phyloP scores from a whole-genome alignment of 768 basidiomycete species.

The Russula emetica region DNA sequence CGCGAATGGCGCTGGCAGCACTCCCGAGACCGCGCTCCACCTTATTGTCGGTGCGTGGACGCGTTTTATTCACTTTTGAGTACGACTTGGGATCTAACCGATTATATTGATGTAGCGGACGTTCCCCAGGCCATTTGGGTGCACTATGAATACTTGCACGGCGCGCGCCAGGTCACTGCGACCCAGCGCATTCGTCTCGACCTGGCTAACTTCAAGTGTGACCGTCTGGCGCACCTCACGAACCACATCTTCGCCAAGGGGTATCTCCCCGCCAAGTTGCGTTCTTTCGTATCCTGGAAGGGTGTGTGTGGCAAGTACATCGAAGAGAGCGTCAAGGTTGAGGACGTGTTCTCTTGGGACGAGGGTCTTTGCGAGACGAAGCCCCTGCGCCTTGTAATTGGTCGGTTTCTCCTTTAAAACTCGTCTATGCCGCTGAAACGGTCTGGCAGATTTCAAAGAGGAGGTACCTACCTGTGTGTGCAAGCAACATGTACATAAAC shows the following conservation, averaged over 20 bases:
- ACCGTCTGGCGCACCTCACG: slow-evolving; percentile 43
- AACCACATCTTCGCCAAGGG: slow-evolving; percentile 45
- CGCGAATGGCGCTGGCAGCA: slow-evolving; percentile 40
- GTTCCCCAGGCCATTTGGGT: slow-evolving; percentile 43
- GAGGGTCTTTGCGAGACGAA: slow-evolving; percentile 37
- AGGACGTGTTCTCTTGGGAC: slow-evolving; percentile 33
- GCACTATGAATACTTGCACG: slow-evolving; percentile 41
- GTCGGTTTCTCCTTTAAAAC: slow-evolving; percentile 25
- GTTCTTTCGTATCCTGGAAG: slow-evolving; percentile 43
- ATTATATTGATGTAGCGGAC: slow-evolving; percentile 36
- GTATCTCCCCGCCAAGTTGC: slow-evolving; percentile 37
- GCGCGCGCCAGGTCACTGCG: slow-evolving; percentile 34
- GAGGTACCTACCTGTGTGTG: background rate
- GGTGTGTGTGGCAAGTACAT: slow-evolving; percentile 37
- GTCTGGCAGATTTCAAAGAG: background rate
- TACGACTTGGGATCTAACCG: background rate
- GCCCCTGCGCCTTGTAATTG: slow-evolving; percentile 39
- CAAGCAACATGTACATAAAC: background rate
- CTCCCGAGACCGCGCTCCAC: slow-evolving; percentile 42
- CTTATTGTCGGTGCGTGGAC: slow-evolving; percentile 42
- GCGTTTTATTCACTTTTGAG: background rate
- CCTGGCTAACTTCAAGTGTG: slow-evolving; percentile 34
- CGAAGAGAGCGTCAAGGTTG: slow-evolving; percentile 33
- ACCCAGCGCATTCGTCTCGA: slow-evolving; percentile 44
- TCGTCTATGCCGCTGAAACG: background rate